phyloP scores from a whole-genome alignment of 768 basidiomycete genomes.

The Mycena rosella region DNA sequence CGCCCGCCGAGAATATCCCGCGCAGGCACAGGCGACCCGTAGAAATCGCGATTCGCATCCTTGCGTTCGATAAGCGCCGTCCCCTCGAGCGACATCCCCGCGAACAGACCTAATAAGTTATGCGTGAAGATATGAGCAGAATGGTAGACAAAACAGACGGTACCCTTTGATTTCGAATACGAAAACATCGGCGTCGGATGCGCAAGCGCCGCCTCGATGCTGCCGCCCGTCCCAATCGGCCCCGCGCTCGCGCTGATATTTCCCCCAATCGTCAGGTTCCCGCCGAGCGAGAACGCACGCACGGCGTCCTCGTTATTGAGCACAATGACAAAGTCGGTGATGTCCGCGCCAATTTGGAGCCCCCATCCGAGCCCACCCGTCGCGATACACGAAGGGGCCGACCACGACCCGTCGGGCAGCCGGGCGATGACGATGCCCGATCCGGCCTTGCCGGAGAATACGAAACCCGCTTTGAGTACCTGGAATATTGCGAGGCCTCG shows the following conservation, averaged over 20 bases:
- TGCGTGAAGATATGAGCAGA: background rate
- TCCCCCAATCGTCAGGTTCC: constrained; percentile 96
- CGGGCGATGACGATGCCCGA: constrained; percentile 30
- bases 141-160: background rate
- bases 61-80: constrained; percentile 95
- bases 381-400: constrained; percentile 96
- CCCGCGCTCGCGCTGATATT: constrained; percentile 89
- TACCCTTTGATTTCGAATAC: constrained; percentile 95
- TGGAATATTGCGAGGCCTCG: constrained; percentile 58
- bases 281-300: constrained; percentile 93
- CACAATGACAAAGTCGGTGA: constrained; percentile 96
- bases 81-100: constrained; percentile 94
- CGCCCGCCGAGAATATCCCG: too few species aligned
- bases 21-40: constrained; percentile 79
- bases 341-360: constrained; percentile 95
- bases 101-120: constrained; percentile 89
- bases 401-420: constrained; percentile 85
- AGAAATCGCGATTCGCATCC: constrained; percentile 97
- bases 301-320: constrained; percentile 98
- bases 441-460: constrained; percentile 51
- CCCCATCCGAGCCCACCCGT: constrained; percentile 97
- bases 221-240: constrained; percentile 94
- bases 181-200: constrained; percentile 98
- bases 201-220: constrained; percentile 87
- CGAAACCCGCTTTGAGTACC: constrained; percentile 29